Conservation (phyloP, 2,329 filamentous ascomycete species). For the Monosporascus cannonballus region DNA sequence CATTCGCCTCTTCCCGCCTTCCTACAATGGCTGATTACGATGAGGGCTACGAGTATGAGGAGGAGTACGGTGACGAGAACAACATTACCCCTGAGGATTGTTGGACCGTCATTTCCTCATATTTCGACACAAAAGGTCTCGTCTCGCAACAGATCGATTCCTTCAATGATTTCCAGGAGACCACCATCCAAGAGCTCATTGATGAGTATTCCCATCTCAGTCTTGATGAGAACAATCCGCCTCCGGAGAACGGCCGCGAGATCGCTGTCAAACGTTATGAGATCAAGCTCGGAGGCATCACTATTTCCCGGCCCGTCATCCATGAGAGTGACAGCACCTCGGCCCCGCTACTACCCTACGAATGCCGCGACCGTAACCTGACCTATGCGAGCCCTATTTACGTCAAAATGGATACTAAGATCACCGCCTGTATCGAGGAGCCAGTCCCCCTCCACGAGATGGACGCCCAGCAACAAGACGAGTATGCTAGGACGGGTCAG, state of each 20-base stretch:
- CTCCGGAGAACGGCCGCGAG: slow-evolving; percentile 63
- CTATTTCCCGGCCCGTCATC: slow-evolving; percentile 83
- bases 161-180: slow-evolving; percentile 93
- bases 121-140: slow-evolving; percentile 92
- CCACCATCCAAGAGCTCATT: slow-evolving; percentile 90
- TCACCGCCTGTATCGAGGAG: slow-evolving; percentile 75
- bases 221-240: slow-evolving; percentile 87
- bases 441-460: slow-evolving; percentile 61
- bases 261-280: slow-evolving; percentile 89
- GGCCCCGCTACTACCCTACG: slow-evolving; percentile 81
- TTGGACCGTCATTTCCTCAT: slow-evolving; percentile 95
- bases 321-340: slow-evolving; percentile 90
- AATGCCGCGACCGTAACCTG: slow-evolving; percentile 89
- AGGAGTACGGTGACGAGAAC: slow-evolving; percentile 62
- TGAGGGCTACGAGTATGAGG: slow-evolving; percentile 61
- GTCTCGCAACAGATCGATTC: slow-evolving; percentile 98
- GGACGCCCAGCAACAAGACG: slow-evolving; percentile 56
- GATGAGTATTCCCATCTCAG: slow-evolving; percentile 86
- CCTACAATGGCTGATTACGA: slow-evolving; percentile 50
- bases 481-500: slow-evolving; percentile 49
- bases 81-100: slow-evolving; percentile 93
- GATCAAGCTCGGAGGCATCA: slow-evolving; percentile 86
- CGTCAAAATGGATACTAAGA: slow-evolving; percentile 78
- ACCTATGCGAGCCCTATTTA: slow-evolving; percentile 93
- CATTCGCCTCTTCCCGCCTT: not conserved